Evolutionary conservation across 2,329 filamentous ascomycete genomes (phyloP).

Genomic region (Fusarium continuum): DNA sequence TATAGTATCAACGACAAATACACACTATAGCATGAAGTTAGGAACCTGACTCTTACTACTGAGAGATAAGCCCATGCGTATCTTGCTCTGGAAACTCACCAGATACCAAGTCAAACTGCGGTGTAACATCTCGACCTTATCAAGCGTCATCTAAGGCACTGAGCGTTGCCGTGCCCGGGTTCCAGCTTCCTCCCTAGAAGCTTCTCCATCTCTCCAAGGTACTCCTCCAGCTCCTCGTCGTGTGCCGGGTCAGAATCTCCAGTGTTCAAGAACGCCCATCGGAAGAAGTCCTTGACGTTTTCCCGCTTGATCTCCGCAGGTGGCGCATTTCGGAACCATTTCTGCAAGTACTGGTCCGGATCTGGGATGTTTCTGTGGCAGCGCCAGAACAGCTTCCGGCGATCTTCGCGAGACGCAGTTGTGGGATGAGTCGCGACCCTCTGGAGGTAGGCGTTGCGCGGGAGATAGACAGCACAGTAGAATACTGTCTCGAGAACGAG

Average conservation of each 20-base stretch:
- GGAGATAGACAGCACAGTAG: slow-evolving; percentile 63
- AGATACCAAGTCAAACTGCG: slow-evolving; percentile 66
- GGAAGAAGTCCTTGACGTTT: slow-evolving; percentile 67
- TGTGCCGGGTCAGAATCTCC: slow-evolving; percentile 54
- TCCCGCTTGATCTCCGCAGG: slow-evolving; percentile 63
- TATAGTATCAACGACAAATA: slow-evolving; percentile 58
- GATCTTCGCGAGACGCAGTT: slow-evolving; percentile 53
- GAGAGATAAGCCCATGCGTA: not conserved
- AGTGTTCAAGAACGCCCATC: slow-evolving; percentile 68
- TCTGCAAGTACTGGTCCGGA: slow-evolving; percentile 60
- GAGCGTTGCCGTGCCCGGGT: slow-evolving; percentile 61
- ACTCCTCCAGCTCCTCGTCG: slow-evolving; percentile 65
- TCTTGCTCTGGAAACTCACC: slow-evolving; percentile 51
- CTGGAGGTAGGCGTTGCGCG: slow-evolving; percentile 61
- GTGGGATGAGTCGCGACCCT: slow-evolving; percentile 60
- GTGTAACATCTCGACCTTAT: slow-evolving; percentile 65
- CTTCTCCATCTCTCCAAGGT: slow-evolving; percentile 61
- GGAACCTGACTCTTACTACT: not conserved
- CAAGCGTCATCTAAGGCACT: slow-evolving; percentile 65
- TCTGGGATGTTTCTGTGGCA: slow-evolving; percentile 63
- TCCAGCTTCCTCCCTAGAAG: slow-evolving; percentile 59
- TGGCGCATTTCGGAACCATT: slow-evolving; percentile 67
- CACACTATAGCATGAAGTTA: slow-evolving; percentile 45
- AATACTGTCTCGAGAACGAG: slow-evolving; percentile 62
- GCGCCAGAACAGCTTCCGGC: slow-evolving; percentile 59